Conservation (phyloP, 1,284 basidiomycete species). For the Ustilago hordei region DNA sequence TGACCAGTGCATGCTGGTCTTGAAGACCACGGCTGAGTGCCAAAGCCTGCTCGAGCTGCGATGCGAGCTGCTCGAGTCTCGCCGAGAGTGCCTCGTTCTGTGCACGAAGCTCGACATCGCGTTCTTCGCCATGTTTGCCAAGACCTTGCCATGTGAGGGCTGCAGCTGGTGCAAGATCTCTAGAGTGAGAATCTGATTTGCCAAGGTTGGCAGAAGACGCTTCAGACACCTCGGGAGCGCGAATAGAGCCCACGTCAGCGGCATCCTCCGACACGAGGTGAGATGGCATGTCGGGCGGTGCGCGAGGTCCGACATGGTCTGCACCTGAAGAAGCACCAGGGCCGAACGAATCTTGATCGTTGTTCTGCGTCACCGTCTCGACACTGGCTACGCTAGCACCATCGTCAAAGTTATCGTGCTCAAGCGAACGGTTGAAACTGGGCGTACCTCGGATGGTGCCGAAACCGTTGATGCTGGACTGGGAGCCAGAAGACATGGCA, state of each 20-base stretch:
- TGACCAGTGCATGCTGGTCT: constrained; percentile 82
- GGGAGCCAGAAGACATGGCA: constrained; percentile 27
- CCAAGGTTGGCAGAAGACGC: neutral
- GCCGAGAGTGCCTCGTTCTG: constrained; percentile 77
- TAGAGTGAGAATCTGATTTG: neutral
- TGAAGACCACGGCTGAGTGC: constrained; percentile 81
- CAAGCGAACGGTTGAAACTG: constrained; percentile 11
- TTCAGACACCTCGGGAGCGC: constrained; percentile 19
- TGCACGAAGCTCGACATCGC: constrained; percentile 69
- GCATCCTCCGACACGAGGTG: constrained; percentile 33
- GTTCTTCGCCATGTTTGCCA: constrained; percentile 24
- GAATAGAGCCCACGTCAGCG: constrained; percentile 18
- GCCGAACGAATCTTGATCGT: constrained; percentile 16
- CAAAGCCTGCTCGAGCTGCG: constrained; percentile 82
- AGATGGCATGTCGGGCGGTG: constrained; percentile 56
- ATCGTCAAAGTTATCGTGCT: constrained; percentile 60
- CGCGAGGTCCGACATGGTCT: constrained; percentile 52
- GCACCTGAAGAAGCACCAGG: neutral
- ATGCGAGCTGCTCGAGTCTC: constrained; percentile 79
- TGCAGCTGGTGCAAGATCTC: neutral
- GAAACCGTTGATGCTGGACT: constrained; percentile 32
- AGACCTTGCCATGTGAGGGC: constrained; percentile 17
- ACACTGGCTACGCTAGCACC: constrained; percentile 61
- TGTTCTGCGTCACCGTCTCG: constrained; percentile 58
- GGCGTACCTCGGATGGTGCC: constrained; percentile 24